These are phyloP conservation scores for Prunus dulcis DNA, from an alignment of 306 rosid species.

Conservation along the genomic window DNA sequence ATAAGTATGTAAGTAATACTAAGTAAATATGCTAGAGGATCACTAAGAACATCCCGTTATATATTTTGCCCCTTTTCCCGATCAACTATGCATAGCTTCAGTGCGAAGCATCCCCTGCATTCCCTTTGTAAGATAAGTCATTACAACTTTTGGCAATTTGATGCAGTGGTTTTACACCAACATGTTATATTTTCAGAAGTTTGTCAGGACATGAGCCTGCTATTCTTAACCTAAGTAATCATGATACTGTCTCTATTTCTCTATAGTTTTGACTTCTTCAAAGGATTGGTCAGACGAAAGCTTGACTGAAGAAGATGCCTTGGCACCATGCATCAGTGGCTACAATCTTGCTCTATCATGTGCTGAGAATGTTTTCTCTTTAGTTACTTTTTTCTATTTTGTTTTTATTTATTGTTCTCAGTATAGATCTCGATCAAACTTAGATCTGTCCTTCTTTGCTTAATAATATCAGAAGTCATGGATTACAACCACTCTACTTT, in stretches of 20 bases:
- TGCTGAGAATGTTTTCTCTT: constrained; percentile 16
- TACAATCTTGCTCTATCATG: constrained; percentile 20
- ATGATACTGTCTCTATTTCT: constrained; percentile 25
- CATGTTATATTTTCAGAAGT: neutral
- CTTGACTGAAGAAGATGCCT: constrained; percentile 46
- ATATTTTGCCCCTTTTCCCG: neutral
- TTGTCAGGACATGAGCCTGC: neutral
- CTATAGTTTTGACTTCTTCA: constrained; percentile 77
- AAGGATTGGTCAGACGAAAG: constrained; percentile 69
- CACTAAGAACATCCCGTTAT: neutral
- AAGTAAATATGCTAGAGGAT: neutral
- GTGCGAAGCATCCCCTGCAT: neutral
- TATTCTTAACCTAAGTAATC: constrained; percentile 3
- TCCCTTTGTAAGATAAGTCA: neutral
- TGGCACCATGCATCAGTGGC: constrained; percentile 29
- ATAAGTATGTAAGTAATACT: neutral
- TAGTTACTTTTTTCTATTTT: neutral
- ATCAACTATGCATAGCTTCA: neutral
- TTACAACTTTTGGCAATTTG: neutral
- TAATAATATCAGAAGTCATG: constrained; percentile 14
- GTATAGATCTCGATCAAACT: constrained; percentile 22
- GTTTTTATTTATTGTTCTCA: neutral
- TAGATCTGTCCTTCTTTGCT: constrained; percentile 9
- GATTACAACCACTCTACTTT: constrained; percentile 19
- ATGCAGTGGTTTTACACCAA: neutral